Evolutionary conservation across 352 stramenopile species (phyloP), one percentile per base, ranked within the genome.

Genomic region (Globisporangium takayamanum): DNA sequence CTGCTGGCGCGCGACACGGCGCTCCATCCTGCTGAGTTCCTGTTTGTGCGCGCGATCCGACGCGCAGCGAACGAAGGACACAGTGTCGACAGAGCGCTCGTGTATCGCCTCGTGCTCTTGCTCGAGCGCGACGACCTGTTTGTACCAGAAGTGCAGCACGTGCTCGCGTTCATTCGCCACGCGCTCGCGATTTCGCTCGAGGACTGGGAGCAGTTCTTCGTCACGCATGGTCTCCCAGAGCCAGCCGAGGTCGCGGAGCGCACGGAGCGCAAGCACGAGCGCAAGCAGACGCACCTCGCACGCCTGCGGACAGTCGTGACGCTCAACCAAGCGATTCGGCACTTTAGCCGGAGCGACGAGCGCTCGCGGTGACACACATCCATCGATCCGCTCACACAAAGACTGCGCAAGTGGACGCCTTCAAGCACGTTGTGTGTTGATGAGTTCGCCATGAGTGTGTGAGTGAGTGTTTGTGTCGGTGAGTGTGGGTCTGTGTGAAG

Each of bases 31-130:
- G 77, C 79, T 18, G 78, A 88, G 53, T 22, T 68, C 15, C 87
- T 92, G 53, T 47, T 87, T 25, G 44, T 85, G 26, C 66, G 81
- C 46, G 76, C 68, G 25, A 78, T 89, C 49, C 72, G 78, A 18
- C 63, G 55, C 12, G 57, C 80, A 7, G 63, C 72, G 11, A 74
- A 74, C 28, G 65, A 70, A 26, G 79, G 81, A 12, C 72, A 72
- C n/a, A 63, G 66, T 14, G 77, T 92, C 55, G 55, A 67, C 28
- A 39, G 58, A 18, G 60, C 62, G 36, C 47, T 84, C 36, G 61
- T 92, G 30, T 84, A 68, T 37, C 56, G 68, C 16, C 46, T 91
- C 11, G 62, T 88, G 7, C 57, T 76, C 42, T 50, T 66, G 3
- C 55, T 92, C 33, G 63, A 87, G 49, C 50, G 47, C 15, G 75